A percentile compares a stretch with the other conserved stretches of the same genome.
Evolutionary conservation across 176 grass and related monocot species (phyloP).

Genomic region (sorghum (Sorghum bicolor)): DNA sequence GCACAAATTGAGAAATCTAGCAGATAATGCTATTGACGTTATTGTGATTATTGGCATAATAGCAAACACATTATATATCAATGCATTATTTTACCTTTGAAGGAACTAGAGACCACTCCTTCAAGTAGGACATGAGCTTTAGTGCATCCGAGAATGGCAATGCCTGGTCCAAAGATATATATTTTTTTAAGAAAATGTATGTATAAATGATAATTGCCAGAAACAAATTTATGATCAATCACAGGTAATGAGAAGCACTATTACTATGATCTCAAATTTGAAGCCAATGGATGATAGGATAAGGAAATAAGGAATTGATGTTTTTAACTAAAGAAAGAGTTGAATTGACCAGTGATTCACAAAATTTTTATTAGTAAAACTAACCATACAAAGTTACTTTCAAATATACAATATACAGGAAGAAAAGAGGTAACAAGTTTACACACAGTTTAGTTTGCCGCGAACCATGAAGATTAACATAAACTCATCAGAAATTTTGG

Average conservation of each 20-base stretch:
- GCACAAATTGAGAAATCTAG: not conserved
- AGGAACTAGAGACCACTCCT: constrained; percentile 75
- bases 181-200: constrained; percentile 1
- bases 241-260: not conserved
- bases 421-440: not conserved
- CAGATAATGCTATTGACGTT: not conserved
- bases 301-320: not conserved
- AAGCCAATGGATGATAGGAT: not conserved
- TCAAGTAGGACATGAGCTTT: constrained; percentile 94
- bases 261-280: not conserved
- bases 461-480: not conserved
- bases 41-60: not conserved
- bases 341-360: not conserved
- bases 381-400: not conserved
- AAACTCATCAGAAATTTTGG: not conserved
- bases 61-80: not conserved
- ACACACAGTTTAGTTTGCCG: not conserved
- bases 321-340: not conserved
- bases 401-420: not conserved
- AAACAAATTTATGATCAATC: not conserved
- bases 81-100: constrained; percentile 55
- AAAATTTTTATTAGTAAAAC: not conserved
- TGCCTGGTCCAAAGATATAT: constrained; percentile 45
- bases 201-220: constrained; percentile 10
- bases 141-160: constrained; percentile 91